These are phyloP conservation scores for Cordyceps javanica DNA, from an alignment of 2,329 filamentous ascomycete species.

Conservation along the genomic window DNA sequence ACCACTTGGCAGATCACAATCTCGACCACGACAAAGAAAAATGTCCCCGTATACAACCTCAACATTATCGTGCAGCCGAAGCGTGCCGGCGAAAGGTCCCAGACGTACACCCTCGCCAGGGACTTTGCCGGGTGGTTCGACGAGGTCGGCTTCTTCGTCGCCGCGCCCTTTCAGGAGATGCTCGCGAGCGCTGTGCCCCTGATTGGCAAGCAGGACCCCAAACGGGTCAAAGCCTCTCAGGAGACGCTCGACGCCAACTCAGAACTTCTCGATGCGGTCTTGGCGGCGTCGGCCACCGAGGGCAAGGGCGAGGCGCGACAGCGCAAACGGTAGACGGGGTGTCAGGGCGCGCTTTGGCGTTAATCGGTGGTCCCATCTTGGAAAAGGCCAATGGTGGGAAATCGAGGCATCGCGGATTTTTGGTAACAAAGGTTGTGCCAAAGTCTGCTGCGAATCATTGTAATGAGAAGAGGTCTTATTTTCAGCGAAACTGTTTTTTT, in stretches of 20 bases:
- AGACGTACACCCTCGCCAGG: conserved; percentile 46
- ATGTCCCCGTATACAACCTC: conserved; percentile 74
- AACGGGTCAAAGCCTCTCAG: conserved; percentile 39
- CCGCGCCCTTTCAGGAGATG: conserved; percentile 71
- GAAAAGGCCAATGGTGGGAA: background rate
- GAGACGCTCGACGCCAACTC: conserved; percentile 35
- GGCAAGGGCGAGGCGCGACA: conserved; percentile 35
- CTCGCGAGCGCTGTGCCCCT: conserved; percentile 61
- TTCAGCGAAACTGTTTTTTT: background rate
- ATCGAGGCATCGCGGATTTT: background rate
- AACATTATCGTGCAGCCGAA: conserved; percentile 48
- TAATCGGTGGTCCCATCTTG: too few relatives aligned
- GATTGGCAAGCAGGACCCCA: conserved; percentile 61
- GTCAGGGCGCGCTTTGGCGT: too few relatives aligned
- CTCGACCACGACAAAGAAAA: conserved; percentile 66
- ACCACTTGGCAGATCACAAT: conserved; percentile 70
- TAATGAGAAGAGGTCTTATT: background rate
- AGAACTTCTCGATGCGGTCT: conserved; percentile 43
- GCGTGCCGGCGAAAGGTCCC: conserved; percentile 31
- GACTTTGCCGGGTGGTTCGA: conserved; percentile 77
- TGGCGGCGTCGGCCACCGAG: conserved; percentile 32
- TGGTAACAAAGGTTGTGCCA: background rate
- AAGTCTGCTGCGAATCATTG: background rate
- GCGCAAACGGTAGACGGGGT: conserved; percentile 33
- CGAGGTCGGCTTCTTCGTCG: conserved; percentile 62